Evolutionary conservation across 192 early-diverging fungal species (phyloP).

Genomic region (Coemansia pectinata): DNA sequence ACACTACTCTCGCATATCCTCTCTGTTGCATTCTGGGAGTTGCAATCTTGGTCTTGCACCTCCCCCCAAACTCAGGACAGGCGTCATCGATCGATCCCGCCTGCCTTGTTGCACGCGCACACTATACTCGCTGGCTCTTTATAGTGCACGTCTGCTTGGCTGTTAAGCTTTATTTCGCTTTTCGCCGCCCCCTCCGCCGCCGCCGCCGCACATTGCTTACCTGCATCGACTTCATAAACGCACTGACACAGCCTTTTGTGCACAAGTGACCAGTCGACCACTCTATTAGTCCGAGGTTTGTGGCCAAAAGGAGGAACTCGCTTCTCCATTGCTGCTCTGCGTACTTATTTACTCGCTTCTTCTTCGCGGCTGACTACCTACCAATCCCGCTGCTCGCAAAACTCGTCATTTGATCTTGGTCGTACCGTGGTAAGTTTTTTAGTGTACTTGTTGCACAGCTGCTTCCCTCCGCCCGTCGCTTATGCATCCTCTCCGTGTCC

Average conservation of each 20-base stretch:
- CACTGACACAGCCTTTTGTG: not conserved
- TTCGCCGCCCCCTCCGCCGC: constrained; percentile 2
- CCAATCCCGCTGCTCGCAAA: constrained; percentile 7
- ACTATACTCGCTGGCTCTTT: constrained; percentile 45
- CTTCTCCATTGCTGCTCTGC: not conserved
- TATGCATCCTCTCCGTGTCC: not conserved
- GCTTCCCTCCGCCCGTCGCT: not conserved
- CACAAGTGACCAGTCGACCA: not conserved
- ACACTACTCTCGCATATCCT: not conserved
- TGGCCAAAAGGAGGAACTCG: constrained; percentile 3
- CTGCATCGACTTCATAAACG: constrained; percentile 9
- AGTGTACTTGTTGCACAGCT: not conserved
- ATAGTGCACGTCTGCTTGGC: constrained; percentile 28
- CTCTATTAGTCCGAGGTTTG: not conserved
- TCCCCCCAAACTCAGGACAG: not conserved
- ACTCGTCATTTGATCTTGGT: not conserved
- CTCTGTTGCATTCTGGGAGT: constrained; percentile 1
- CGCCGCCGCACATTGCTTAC: not conserved
- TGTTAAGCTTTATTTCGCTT: not conserved
- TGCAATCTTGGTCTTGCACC: not conserved
- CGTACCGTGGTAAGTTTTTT: constrained; percentile 4
- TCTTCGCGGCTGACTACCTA: constrained; percentile 1
- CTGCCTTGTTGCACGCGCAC: constrained; percentile 10
- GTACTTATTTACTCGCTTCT: not conserved
- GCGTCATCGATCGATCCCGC: constrained; percentile 4